Percentiles rank a stretch among this genome's conserved stretches.
These are phyloP conservation scores for Phytophthora foliorum DNA, from an alignment of 352 stramenopile species.

Conservation along the genomic window DNA sequence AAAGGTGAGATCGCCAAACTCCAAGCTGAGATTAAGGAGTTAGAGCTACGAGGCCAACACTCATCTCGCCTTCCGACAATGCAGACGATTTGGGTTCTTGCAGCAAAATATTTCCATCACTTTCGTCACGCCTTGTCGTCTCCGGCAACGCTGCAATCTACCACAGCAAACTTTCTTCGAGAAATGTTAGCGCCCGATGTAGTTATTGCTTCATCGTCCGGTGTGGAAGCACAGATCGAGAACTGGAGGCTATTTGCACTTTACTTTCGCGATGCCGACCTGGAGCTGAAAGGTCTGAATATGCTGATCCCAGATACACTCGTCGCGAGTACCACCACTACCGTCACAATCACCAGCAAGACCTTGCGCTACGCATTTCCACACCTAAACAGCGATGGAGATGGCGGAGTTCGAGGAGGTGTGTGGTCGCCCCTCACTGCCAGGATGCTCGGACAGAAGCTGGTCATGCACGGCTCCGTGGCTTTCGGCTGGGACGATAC, in stretches of 20 bases:
- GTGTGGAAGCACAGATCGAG: conserved; percentile 1
- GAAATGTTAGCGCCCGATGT: conserved; percentile 5
- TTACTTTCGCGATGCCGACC: background rate
- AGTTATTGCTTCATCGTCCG: background rate
- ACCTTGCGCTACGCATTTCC: conserved; percentile 4
- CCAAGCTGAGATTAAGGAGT: background rate
- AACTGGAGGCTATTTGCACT: conserved; percentile 9
- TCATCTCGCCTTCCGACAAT: background rate
- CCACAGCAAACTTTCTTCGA: background rate
- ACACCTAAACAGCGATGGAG: conserved; percentile 13
- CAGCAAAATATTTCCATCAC: conserved; percentile 14
- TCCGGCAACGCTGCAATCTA: background rate
- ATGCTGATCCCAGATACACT: background rate
- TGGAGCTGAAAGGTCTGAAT: conserved; percentile 4
- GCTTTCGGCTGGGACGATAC: conserved; percentile 6
- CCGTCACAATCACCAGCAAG: conserved; percentile 5
- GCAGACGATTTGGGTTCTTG: conserved; percentile 3
- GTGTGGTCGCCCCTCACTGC: background rate
- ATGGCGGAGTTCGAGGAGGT: background rate
- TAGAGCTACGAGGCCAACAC: background rate
- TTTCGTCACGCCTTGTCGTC: conserved; percentile 15
- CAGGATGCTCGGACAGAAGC: background rate
- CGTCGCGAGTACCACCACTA: background rate
- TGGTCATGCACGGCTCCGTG: conserved; percentile 5
- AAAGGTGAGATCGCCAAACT: conserved; percentile 4